phyloP scores from a whole-genome alignment of 768 basidiomycete genomes.

The Auricularia cornea region DNA sequence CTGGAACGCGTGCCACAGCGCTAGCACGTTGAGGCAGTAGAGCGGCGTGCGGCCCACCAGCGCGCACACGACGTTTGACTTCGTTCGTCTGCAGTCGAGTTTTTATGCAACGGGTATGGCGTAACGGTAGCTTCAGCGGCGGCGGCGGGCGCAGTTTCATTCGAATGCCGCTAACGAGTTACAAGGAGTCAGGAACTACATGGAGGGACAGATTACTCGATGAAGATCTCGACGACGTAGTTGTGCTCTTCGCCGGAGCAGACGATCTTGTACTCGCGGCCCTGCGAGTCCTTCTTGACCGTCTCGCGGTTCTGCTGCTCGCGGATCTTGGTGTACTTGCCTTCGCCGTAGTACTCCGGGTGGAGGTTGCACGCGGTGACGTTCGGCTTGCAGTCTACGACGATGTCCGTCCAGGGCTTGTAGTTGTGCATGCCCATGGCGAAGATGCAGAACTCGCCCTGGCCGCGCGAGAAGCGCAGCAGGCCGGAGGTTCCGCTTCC shows the following conservation, averaged over 20 bases:
- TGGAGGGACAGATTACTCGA: no score
- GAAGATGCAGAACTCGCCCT: constrained; percentile 24
- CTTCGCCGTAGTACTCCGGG: not conserved
- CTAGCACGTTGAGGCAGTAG: no score
- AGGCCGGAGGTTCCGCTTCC: constrained; percentile 34
- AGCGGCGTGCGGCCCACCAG: no score
- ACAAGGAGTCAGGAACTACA: no score
- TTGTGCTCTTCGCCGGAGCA: not conserved
- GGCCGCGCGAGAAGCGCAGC: constrained; percentile 20
- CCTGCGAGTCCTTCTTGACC: not conserved
- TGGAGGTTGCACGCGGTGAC: not conserved
- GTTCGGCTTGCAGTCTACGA: not conserved
- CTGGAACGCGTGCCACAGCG: no score
- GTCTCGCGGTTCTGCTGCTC: not conserved
- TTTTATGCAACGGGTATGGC: no score
- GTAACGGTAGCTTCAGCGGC: no score
- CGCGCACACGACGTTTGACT: no score
- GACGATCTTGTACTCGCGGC: not conserved
- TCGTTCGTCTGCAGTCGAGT: no score
- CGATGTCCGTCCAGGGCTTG: constrained; percentile 31
- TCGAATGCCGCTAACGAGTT: no score
- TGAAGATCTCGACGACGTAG: not conserved
- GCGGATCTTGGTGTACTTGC: not conserved
- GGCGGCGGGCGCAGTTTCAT: no score
- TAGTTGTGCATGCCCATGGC: constrained; percentile 33